Percentiles rank a stretch among this genome's conserved stretches.
Conservation (phyloP, 2,329 filamentous ascomycete genomes). For the Penicillium paneum region DNA sequence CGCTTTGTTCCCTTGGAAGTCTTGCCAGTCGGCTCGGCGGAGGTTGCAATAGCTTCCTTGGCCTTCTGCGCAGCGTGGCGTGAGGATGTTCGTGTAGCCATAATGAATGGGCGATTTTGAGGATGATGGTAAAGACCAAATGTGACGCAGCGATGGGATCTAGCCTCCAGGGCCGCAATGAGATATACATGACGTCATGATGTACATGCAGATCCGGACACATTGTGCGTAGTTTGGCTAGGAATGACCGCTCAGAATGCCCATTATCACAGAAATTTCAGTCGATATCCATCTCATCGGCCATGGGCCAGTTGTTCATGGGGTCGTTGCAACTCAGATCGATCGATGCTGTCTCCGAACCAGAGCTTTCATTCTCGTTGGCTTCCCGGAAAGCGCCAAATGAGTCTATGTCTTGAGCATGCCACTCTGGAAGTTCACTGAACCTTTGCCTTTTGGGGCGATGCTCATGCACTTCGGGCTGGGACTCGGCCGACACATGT, state of each 20-base stretch:
- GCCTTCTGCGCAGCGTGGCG: conserved; percentile 45
- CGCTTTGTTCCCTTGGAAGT: conserved; percentile 38
- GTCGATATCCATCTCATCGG: conserved; percentile 38
- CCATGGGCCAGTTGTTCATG: conserved; percentile 9
- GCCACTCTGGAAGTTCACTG: conserved; percentile 19
- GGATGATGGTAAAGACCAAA: not conserved
- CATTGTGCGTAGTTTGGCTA: not conserved
- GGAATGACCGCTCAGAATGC: not conserved
- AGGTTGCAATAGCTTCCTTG: conserved; percentile 39
- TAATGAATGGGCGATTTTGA: conserved; percentile 7
- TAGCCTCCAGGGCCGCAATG: conserved; percentile 5
- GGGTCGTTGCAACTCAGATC: conserved; percentile 18
- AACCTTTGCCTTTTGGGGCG: conserved; percentile 28
- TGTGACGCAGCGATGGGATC: no score
- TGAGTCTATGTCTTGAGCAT: conserved; percentile 4
- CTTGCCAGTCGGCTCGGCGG: conserved; percentile 29
- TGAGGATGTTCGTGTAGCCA: conserved; percentile 40
- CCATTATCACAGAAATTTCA: conserved; percentile 12
- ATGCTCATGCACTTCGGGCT: conserved; percentile 11
- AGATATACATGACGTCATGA: conserved; percentile 37
- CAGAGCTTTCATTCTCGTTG: conserved; percentile 19
- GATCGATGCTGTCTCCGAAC: conserved; percentile 21
- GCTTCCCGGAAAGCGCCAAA: conserved; percentile 19
- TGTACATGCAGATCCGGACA: not conserved
- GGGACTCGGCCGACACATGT: conserved; percentile 11